phyloP scores from a whole-genome alignment of 441 rosid genomes.

The California macrophylla region DNA sequence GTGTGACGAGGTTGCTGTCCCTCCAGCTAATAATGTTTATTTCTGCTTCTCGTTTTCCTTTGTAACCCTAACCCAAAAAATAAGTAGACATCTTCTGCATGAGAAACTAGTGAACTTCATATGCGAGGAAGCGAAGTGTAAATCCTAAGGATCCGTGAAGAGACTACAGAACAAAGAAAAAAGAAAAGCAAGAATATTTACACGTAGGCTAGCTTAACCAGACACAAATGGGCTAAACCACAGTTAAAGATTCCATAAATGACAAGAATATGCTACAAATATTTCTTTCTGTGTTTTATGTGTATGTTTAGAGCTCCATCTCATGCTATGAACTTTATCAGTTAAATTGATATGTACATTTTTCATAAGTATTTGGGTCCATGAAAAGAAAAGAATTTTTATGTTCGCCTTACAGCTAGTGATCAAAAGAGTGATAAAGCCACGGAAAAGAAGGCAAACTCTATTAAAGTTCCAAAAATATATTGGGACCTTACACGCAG shows the following conservation, averaged over 20 bases:
- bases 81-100: background rate
- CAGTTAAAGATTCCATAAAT: background rate
- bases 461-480: slow-evolving; percentile 84
- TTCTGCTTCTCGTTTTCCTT: background rate
- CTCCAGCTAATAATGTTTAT: background rate
- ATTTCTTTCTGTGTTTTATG: background rate
- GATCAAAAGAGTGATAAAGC: slow-evolving; percentile 27
- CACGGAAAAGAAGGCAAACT: slow-evolving; percentile 32
- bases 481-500: slow-evolving; percentile 74
- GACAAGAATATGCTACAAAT: background rate
- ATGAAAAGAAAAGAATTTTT: background rate
- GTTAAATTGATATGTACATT: background rate
- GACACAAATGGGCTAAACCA: background rate
- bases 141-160: background rate
- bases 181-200: background rate
- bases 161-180: background rate
- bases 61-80: background rate
- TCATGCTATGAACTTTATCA: background rate
- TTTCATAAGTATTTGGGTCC: slow-evolving; percentile 5
- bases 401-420: slow-evolving; percentile 31
- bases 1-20: background rate
- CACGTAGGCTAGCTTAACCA: background rate
- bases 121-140: background rate
- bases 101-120: background rate
- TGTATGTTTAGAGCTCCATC: background rate